Evolutionary conservation across 352 stramenopile genomes (phyloP).

Genomic region (Paralagenidium karlingii): DNA sequence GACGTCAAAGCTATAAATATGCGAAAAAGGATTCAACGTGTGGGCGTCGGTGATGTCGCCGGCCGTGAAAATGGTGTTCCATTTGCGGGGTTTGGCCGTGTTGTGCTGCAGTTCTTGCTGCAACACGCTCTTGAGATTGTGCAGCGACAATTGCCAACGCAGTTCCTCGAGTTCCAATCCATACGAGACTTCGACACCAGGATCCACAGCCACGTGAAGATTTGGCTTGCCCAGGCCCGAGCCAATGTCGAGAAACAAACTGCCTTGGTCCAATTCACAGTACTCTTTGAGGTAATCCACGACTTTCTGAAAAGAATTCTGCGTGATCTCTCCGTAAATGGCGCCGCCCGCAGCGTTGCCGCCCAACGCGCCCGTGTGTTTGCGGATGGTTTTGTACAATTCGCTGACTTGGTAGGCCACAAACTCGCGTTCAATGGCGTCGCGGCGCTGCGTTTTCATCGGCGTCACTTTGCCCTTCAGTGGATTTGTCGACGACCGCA

Average conservation of each 20-base stretch:
- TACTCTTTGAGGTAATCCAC: slow-evolving; percentile 91
- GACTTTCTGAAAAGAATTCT: slow-evolving; percentile 94
- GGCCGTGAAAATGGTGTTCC: slow-evolving; percentile 79
- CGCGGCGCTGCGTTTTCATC: slow-evolving; percentile 31
- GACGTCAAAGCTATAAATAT: slow-evolving; percentile 98
- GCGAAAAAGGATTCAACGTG: slow-evolving; percentile 94
- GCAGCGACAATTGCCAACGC: slow-evolving; percentile 90
- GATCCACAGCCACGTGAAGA: slow-evolving; percentile 93
- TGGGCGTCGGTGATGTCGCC: slow-evolving; percentile 91
- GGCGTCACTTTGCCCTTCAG: slow-evolving; percentile 69
- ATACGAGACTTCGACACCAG: slow-evolving; percentile 91
- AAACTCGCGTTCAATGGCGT: slow-evolving; percentile 63
- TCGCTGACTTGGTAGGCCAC: slow-evolving; percentile 73
- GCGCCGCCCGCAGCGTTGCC: slow-evolving; percentile 91
- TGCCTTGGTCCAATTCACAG: slow-evolving; percentile 78
- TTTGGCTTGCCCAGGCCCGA: slow-evolving; percentile 96
- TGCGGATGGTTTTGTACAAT: slow-evolving; percentile 89
- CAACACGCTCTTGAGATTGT: slow-evolving; percentile 87
- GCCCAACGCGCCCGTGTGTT: slow-evolving; percentile 89
- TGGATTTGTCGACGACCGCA: too few relatives aligned
- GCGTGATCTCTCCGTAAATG: slow-evolving; percentile 98
- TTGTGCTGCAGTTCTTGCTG: slow-evolving; percentile 42
- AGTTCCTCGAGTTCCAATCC: slow-evolving; percentile 93
- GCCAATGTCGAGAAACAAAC: slow-evolving; percentile 95
- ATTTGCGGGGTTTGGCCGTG: slow-evolving; percentile 29